phyloP scores from a whole-genome alignment of 495 filamentous ascomycete species.

The Trichoderma reesei region DNA sequence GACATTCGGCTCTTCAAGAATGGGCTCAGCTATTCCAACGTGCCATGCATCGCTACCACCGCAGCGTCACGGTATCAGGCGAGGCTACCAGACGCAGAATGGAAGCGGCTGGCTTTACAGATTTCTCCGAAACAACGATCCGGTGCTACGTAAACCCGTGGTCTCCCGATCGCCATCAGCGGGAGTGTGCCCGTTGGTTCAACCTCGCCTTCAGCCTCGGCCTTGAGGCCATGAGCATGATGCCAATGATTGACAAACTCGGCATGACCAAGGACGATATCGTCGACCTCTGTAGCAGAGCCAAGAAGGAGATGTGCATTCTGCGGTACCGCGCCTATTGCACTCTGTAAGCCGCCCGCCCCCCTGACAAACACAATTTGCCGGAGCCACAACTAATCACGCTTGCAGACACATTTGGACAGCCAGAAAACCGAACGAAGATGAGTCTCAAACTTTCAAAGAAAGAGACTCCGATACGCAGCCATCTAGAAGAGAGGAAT shows the following conservation, averaged over 20 bases:
- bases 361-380: not conserved
- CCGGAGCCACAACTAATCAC: constrained; percentile 12
- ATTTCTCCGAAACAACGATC: constrained; percentile 67
- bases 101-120: constrained; percentile 65
- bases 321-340: constrained; percentile 57
- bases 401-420: constrained; percentile 43
- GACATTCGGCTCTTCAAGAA: constrained; percentile 37
- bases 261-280: constrained; percentile 60
- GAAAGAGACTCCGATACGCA: too few relatives aligned
- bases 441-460: too few relatives aligned
- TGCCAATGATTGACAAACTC: constrained; percentile 59
- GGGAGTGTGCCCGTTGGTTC: constrained; percentile 75
- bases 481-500: too few relatives aligned
- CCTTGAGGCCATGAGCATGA: constrained; percentile 63
- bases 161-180: constrained; percentile 58
- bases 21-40: constrained; percentile 65
- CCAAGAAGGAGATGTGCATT: constrained; percentile 59
- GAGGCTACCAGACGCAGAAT: constrained; percentile 52
- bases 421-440: constrained; percentile 14
- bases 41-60: constrained; percentile 55
- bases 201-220: constrained; percentile 65
- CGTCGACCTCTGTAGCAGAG: constrained; percentile 47
- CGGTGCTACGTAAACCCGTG: constrained; percentile 70
- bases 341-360: constrained; percentile 50
- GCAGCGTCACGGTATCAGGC: constrained; percentile 57